A percentile compares a stretch with the other conserved stretches of the same genome.
Evolutionary conservation across 2,329 filamentous ascomycete genomes (phyloP).

Genomic region (Calonectria honghensis): DNA sequence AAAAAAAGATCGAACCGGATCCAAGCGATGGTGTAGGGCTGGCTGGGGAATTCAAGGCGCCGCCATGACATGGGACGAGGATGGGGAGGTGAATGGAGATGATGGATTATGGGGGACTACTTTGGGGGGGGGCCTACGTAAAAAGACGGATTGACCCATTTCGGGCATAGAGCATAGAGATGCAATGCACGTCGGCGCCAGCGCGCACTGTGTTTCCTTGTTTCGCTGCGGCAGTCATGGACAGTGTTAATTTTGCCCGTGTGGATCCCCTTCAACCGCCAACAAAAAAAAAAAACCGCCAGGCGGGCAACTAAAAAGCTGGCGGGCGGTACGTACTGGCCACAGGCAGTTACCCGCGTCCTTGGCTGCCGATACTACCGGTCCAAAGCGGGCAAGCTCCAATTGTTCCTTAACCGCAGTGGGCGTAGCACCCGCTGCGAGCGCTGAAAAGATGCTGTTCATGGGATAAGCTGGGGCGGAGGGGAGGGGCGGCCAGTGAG

Average conservation of each 20-base stretch:
- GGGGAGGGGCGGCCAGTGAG: constrained; percentile 2
- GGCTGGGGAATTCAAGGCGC: constrained; percentile 42
- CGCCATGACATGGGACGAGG: constrained; percentile 44
- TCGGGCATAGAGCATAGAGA: background rate
- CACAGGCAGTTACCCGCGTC: constrained; percentile 30
- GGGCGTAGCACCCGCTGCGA: constrained; percentile 30
- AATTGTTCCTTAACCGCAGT: constrained; percentile 13
- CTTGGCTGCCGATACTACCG: constrained; percentile 29
- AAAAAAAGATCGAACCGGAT: constrained; percentile 38
- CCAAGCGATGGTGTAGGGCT: constrained; percentile 41
- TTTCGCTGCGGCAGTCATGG: background rate
- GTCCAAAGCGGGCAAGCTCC: constrained; percentile 18
- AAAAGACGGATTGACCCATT: constrained; percentile 9
- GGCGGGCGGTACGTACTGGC: constrained; percentile 29
- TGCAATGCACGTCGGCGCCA: background rate
- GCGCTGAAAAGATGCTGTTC: constrained; percentile 30
- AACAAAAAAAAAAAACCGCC: constrained; percentile 31
- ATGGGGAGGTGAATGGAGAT: constrained; percentile 42
- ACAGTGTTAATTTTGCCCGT: constrained; percentile 13
- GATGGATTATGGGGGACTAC: constrained; percentile 36
- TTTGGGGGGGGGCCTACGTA: constrained; percentile 2
- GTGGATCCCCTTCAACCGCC: constrained; percentile 9
- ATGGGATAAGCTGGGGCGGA: background rate
- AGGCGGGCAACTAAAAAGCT: constrained; percentile 21
- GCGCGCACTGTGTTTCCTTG: constrained; percentile 26